Conservation (phyloP, 2,329 filamentous ascomycete genomes). For the Bipolaris oryzae region DNA sequence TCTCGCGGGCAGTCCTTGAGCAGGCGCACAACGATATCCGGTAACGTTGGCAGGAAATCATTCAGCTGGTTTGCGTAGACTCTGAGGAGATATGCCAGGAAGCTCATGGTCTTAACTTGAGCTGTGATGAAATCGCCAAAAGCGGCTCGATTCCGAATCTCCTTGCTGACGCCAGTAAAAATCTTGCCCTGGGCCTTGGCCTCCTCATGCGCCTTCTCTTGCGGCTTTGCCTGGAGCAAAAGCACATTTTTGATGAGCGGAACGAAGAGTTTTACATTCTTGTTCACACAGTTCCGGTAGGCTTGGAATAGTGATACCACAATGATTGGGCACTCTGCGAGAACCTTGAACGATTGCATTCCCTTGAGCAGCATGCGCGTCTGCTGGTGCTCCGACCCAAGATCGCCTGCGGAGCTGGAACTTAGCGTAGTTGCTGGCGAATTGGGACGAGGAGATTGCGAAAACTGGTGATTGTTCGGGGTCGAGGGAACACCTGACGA, state of each 20-base stretch:
- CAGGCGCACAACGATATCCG: constrained; percentile 86
- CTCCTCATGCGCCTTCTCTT: constrained; percentile 88
- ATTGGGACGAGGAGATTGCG: constrained; percentile 85
- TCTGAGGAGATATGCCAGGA: constrained; percentile 87
- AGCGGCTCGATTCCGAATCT: constrained; percentile 89
- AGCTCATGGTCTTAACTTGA: constrained; percentile 99
- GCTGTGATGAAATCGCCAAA: constrained; percentile 98
- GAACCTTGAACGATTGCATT: constrained; percentile 98
- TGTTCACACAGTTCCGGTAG: constrained; percentile 76
- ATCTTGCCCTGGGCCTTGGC: constrained; percentile 79
- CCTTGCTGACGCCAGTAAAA: constrained; percentile 90
- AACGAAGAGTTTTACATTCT: constrained; percentile 90
- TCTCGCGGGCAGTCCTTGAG: constrained; percentile 93
- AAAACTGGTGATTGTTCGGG: constrained; percentile 66
- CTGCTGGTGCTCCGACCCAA: constrained; percentile 82
- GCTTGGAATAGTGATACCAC: constrained; percentile 98
- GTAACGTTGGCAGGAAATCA: constrained; percentile 85
- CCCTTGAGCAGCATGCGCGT: constrained; percentile 83
- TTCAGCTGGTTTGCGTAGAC: constrained; percentile 85
- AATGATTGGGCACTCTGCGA: constrained; percentile 97
- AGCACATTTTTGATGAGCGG: constrained; percentile 92
- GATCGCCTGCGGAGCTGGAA: constrained; percentile 71
- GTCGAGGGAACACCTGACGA: constrained; percentile 67
- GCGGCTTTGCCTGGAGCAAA: constrained; percentile 85
- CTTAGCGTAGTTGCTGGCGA: constrained; percentile 86